Evolutionary conservation across 164 flowering plant species (phyloP), one percentile per base, ranked within the genome.

Genomic region (Vitis labrusca): DNA sequence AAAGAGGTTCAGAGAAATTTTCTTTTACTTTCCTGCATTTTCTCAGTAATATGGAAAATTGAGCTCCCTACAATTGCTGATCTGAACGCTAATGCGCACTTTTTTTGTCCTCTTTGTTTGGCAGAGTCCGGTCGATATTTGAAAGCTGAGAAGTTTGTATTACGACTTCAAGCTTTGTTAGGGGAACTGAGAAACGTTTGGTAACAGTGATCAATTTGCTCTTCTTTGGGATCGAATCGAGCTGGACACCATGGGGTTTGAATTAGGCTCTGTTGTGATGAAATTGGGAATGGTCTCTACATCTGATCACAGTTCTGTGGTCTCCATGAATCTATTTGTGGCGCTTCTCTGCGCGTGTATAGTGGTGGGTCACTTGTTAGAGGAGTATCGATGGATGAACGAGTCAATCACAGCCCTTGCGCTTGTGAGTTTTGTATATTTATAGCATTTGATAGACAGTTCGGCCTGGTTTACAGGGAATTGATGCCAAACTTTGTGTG

Each of bases 351-450:
- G 93, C 69, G 90, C 85, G 1, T 93, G 98, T 72, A 89, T 93
- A 23, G 88, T 93, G 65, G 72, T 88, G 32, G 97, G 98, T n/a
- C 98, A 93, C 75, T 75, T 89, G 30, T 58, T 93, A 37, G 97
- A 91, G 76, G 93, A 93, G 76, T 84, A 74, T 59, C 83, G 97
- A 44, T 93, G 97, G 97, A 89, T 93, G 85, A 93, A 91, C 67
- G 96, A 93, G 70, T 91, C 98, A 9, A 89, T 88, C 48, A 93
- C 97, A 0, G 98, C 98, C 17, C 85, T 93, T 8, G 76, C 79
- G 8, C 85, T 91, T 64, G 98, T 93, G 69, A 83, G 93, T 81
- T 47, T 2, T 13, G 44, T 62, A 13, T 19, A 37, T 55, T 9
- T 55, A 54, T 68, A 23, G 27, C n/a, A 9, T 14, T 72, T 30